These are phyloP conservation scores for Gracilariopsis chorda DNA, from an alignment of 23 red algal genomes.

Conservation along the genomic window DNA sequence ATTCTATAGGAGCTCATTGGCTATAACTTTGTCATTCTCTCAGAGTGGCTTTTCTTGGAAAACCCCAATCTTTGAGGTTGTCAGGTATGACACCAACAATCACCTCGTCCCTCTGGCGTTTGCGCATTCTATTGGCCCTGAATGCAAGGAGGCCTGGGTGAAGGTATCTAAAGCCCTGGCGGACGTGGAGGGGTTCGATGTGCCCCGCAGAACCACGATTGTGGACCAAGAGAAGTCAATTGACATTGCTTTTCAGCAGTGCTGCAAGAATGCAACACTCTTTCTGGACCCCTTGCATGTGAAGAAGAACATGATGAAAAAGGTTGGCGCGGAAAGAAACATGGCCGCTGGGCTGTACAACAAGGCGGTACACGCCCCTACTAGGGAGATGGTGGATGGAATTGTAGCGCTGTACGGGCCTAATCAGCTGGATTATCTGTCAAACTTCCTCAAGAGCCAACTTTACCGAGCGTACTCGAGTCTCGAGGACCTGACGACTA, in stretches of 20 bases:
- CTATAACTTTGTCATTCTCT: too few species aligned
- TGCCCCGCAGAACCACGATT: background rate
- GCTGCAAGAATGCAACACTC: background rate
- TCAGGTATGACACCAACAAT: conserved; percentile 9
- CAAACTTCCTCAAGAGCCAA: background rate
- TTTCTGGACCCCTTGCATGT: background rate
- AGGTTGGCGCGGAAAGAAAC: background rate
- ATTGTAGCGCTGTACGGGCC: background rate
- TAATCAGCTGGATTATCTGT: background rate
- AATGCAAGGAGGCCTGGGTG: conserved; percentile 6
- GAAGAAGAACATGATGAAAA: background rate
- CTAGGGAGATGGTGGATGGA: background rate
- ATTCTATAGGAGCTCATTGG: too few species aligned
- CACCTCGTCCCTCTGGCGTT: background rate
- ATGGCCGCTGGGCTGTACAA: background rate
- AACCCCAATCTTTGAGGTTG: background rate
- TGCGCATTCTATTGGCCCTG: background rate
- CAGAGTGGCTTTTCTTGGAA: too few species aligned
- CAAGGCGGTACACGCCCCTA: background rate
- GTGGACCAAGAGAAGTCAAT: background rate
- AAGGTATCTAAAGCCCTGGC: background rate
- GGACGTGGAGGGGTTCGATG: background rate
- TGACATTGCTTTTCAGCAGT: background rate
- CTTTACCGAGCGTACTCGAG: conserved; percentile 15
- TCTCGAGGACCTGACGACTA: background rate